These are phyloP conservation scores for Aspergillus pseudoviridinutans DNA, from an alignment of 2,329 filamentous ascomycete genomes.

Conservation along the genomic window DNA sequence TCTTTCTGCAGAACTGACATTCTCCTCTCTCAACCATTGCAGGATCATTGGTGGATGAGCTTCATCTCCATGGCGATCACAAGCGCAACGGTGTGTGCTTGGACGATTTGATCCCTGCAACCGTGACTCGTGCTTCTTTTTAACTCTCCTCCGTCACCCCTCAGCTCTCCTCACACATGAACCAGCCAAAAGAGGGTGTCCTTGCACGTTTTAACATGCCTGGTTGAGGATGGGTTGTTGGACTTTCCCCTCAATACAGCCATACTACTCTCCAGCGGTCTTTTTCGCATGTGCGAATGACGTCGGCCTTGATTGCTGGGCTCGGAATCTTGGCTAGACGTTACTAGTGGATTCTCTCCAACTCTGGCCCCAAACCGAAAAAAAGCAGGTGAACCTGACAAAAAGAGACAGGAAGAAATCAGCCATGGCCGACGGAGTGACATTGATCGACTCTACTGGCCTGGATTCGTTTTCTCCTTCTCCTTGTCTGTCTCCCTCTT, in stretches of 20 bases:
- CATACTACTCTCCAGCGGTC: not conserved
- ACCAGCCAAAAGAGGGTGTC: not conserved
- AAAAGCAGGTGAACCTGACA: not conserved
- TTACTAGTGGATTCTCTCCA: not conserved
- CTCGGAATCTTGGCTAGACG: not conserved
- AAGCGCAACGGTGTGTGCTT: not conserved
- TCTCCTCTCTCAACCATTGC: not conserved
- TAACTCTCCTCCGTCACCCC: not conserved
- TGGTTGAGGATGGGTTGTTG: not conserved
- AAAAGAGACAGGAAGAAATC: not conserved
- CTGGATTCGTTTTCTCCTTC: not conserved
- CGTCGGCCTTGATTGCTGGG: not conserved
- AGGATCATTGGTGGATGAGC: not conserved
- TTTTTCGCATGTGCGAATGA: not conserved
- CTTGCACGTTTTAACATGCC: not conserved
- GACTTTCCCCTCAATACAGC: not conserved
- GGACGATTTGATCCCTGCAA: not conserved
- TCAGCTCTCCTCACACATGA: not conserved
- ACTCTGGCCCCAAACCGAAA: not conserved
- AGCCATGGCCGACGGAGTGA: not conserved
- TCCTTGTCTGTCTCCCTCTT: conserved; percentile 7
- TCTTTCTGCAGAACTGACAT: not conserved
- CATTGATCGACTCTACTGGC: not conserved
- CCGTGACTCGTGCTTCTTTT: not conserved
- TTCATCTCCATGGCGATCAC: not conserved